Evolutionary conservation across 257 asterid genomes (phyloP).

Genomic region (Paulownia fortunei): DNA sequence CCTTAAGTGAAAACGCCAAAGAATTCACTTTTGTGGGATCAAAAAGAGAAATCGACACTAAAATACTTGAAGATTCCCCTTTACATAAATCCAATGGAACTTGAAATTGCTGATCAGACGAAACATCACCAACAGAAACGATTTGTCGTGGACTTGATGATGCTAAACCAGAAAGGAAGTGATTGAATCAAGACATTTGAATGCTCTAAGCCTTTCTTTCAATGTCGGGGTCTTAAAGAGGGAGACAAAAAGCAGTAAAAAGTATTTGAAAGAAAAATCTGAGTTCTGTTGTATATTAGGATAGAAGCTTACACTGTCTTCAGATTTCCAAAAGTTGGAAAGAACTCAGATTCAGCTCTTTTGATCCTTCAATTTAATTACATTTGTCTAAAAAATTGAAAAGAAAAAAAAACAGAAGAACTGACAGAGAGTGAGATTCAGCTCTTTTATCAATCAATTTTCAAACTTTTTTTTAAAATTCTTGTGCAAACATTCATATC

Average conservation of each 20-base stretch:
- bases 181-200: neutral
- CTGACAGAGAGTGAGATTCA: constrained; percentile 13
- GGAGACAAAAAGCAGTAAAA: neutral
- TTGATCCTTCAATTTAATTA: neutral
- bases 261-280: neutral
- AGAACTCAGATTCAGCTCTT: neutral
- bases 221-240: neutral
- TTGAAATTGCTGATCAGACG: neutral
- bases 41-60: neutral
- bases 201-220: neutral
- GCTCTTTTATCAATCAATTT: neutral
- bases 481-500: neutral
- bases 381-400: neutral
- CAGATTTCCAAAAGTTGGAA: neutral
- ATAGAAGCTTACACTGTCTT: neutral
- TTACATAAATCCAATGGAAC: neutral
- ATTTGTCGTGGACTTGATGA: too few species aligned
- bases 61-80: neutral
- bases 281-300: neutral
- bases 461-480: neutral
- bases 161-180: neutral
- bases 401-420: neutral
- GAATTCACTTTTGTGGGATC: neutral
- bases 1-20: neutral
- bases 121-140: neutral